These are phyloP conservation scores for Rhazya stricta DNA, from an alignment of 257 asterid species.

Conservation along the genomic window DNA sequence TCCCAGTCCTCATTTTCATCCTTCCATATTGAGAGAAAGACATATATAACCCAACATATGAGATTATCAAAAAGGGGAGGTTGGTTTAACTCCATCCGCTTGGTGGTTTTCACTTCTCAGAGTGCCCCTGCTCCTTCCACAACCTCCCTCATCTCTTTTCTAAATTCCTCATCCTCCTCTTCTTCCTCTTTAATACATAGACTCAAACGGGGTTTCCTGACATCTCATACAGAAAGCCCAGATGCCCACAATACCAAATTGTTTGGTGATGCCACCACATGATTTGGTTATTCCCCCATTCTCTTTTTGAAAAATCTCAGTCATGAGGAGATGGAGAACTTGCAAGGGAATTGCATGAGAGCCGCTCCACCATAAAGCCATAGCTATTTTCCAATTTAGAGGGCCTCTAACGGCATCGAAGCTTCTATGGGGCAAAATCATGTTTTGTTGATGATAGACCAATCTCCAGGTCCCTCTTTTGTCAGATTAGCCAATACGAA, in stretches of 20 bases:
- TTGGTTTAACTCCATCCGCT: neutral
- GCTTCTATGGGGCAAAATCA: neutral
- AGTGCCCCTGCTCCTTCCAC: neutral
- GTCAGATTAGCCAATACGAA: neutral
- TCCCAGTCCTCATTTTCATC: neutral
- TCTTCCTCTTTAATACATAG: neutral
- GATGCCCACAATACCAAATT: neutral
- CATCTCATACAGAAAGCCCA: neutral
- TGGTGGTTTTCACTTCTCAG: neutral
- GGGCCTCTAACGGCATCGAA: neutral
- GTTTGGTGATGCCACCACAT: neutral
- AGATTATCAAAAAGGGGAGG: neutral
- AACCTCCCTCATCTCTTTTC: neutral
- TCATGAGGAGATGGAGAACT: neutral
- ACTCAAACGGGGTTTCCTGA: neutral
- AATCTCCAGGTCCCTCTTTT: neutral
- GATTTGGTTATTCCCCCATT: neutral
- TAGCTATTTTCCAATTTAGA: neutral
- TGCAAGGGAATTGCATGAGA: neutral
- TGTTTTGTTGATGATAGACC: neutral
- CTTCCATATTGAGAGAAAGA: neutral
- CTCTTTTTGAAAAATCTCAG: neutral
- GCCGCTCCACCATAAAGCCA: neutral
- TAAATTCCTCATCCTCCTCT: neutral
- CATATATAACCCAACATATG: neutral